A percentile compares a stretch with the other conserved stretches of the same genome.
phyloP scores from a whole-genome alignment of 495 filamentous ascomycete genomes.

The Glonium stellatum region DNA sequence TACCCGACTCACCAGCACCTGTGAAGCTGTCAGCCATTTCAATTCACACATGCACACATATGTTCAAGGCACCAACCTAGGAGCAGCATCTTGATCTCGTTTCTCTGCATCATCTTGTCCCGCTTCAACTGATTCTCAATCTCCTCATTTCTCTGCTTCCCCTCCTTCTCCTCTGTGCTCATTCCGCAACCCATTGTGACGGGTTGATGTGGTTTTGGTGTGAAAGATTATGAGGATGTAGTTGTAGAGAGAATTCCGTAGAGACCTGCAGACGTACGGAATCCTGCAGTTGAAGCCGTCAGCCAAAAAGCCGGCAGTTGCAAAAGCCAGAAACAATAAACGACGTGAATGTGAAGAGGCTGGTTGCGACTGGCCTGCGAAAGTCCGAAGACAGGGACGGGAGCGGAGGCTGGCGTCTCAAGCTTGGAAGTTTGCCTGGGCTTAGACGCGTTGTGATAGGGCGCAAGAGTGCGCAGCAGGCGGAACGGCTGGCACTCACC shows the following conservation, averaged over 20 bases:
- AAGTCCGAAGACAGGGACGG: neutral
- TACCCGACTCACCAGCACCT: conserved; percentile 97
- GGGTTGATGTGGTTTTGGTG: conserved; percentile 9
- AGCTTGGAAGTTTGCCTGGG: neutral
- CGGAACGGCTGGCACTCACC: conserved; percentile 11
- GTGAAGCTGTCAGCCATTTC: conserved; percentile 21
- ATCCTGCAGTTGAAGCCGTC: conserved; percentile 4
- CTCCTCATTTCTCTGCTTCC: conserved; percentile 62
- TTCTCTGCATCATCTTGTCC: conserved; percentile 38
- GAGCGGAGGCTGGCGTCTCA: conserved; percentile 1
- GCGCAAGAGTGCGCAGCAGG: neutral
- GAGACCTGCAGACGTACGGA: conserved; percentile 25
- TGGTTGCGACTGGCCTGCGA: neutral
- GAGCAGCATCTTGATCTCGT: conserved; percentile 43
- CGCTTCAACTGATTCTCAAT: conserved; percentile 42
- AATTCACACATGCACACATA: neutral
- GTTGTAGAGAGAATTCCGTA: conserved; percentile 14
- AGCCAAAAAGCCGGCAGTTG: neutral
- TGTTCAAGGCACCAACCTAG: conserved; percentile 32
- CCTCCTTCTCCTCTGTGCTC: conserved; percentile 99
- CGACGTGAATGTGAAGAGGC: neutral
- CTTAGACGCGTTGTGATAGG: conserved; percentile 1
- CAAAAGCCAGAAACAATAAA: neutral
- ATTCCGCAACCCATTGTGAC: conserved; percentile 97
- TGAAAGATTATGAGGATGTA: conserved; percentile 13